Evolutionary conservation across 345 rosid species (phyloP), one percentile per base, ranked within the genome.

Genomic region (Eucalyptus urophylla): DNA sequence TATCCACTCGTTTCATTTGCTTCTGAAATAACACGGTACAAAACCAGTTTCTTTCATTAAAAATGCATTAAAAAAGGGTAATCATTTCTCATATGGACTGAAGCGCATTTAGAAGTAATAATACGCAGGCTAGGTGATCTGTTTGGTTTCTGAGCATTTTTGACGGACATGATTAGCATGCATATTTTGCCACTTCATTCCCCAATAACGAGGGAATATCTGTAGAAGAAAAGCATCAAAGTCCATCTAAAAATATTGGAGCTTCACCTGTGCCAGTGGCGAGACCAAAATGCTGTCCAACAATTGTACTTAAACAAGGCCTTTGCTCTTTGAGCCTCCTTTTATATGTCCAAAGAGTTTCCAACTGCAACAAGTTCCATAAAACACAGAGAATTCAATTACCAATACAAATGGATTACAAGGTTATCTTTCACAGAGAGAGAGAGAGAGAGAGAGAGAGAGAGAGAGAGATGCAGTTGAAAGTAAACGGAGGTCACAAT

Each of bases 321-420:
- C 93, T 97, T 87, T 93, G 97, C 92, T 93, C 90, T 91, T 95
- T 97, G 89, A 93, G 88, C 91, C 93, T 95, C 90, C 96, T 93
- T 91, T 93, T 97, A 93, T 86, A 94, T 89, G 94, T 94, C 99
- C 99, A 97, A 8, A 97, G 94, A 80, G 97, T 95, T 54, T 97
- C 92, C 89, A 97, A 89, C 98, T 97, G 94, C 49, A 90, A 88
- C 83, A 86, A 88, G 89, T 86, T 90, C 65, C 69, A 91, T 49
- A 17, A 85, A 12, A 88, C 24, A 27, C 14, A 50, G 45, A 33
- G 49, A 24, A 86, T 58, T 62, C 45, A 19, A 37, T 56, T 51
- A 60, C 14, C 37, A 17, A 40, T 10, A 86, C 19, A 33, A 76
- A 76, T 19, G 45, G 83, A 76, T 76, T 37, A 37, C 47, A 76